These are phyloP conservation scores for Exophiala bonariae DNA, from an alignment of 2,329 filamentous ascomycete species.

Conservation along the genomic window DNA sequence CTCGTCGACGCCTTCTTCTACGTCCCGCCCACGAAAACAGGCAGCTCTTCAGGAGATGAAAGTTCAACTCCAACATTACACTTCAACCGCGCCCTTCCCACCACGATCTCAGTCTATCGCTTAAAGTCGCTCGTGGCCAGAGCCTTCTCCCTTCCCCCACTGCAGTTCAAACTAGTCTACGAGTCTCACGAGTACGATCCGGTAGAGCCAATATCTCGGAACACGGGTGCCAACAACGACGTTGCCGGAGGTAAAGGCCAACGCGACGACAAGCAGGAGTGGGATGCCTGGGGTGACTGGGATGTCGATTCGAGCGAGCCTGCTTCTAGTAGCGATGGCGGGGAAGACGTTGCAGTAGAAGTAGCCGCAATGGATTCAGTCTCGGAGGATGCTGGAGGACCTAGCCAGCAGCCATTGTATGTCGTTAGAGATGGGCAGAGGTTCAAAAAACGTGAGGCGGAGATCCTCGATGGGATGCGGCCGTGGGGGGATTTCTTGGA, in stretches of 20 bases:
- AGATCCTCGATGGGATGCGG: constrained; percentile 24
- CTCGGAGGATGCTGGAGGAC: background rate
- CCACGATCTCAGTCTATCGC: constrained; percentile 75
- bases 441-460: constrained; percentile 24
- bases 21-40: constrained; percentile 39
- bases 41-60: no score
- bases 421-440: constrained; percentile 18
- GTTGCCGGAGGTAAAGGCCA: constrained; percentile 50
- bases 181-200: constrained; percentile 92
- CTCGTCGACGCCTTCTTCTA: constrained; percentile 65
- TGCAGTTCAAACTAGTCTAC: constrained; percentile 71
- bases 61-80: no score
- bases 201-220: constrained; percentile 45
- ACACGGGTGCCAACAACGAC: constrained; percentile 5
- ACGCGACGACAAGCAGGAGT: constrained; percentile 31
- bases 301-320: constrained; percentile 19
- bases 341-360: constrained; percentile 47
- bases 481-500: constrained; percentile 26
- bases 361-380: background rate
- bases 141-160: constrained; percentile 65
- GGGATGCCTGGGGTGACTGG: constrained; percentile 44
- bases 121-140: constrained; percentile 76
- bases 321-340: constrained; percentile 45
- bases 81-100: constrained; percentile 58
- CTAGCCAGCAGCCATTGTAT: constrained; percentile 3